These are phyloP conservation scores for Chlorella sp. DNA, from an alignment of 139 green algal species.

Conservation along the genomic window DNA sequence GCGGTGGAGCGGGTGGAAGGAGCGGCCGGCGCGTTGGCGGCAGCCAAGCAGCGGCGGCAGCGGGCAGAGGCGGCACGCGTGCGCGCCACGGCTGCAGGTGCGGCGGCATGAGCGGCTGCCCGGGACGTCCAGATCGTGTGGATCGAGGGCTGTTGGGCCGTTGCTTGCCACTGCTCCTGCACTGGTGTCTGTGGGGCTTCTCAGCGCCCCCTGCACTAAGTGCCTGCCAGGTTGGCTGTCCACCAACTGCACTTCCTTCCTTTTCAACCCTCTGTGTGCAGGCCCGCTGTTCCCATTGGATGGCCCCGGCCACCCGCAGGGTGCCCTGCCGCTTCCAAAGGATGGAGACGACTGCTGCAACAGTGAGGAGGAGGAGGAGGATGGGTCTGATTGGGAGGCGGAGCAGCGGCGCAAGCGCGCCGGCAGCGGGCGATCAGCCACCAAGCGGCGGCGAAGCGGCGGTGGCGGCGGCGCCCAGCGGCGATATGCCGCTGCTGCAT, in stretches of 20 bases:
- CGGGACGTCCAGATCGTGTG: no score
- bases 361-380: background rate
- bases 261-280: background rate
- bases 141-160: no score
- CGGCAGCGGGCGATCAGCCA: background rate
- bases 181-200: no score
- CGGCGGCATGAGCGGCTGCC: no score
- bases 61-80: slow-evolving; percentile 5
- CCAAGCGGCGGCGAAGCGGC: slow-evolving; percentile 8
- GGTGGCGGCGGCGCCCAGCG: background rate
- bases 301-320: background rate
- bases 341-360: slow-evolving; percentile 5
- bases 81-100: slow-evolving; percentile 2
- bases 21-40: slow-evolving; percentile 34
- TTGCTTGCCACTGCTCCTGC: no score
- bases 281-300: background rate
- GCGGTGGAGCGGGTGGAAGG: slow-evolving; percentile 31
- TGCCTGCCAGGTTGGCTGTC: no score
- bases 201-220: background rate
- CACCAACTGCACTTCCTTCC: no score
- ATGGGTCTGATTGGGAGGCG: slow-evolving; percentile 5
- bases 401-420: background rate
- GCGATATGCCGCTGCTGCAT: background rate
- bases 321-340: background rate
- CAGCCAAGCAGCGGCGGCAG: slow-evolving; percentile 23